Evolutionary conservation across 2,329 filamentous ascomycete species (phyloP).

Genomic region (Alternaria brassicicola): DNA sequence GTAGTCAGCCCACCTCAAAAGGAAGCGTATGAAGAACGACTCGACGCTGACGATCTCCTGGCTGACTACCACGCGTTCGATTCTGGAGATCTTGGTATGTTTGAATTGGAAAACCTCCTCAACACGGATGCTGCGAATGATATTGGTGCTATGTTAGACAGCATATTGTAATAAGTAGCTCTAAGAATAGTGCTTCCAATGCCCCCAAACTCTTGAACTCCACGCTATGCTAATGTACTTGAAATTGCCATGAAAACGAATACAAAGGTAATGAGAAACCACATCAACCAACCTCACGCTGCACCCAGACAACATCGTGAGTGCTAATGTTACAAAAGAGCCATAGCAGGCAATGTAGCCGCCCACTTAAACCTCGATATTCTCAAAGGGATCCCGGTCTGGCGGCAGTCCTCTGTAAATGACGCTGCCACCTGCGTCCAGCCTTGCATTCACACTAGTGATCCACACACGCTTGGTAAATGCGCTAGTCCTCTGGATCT

Average conservation of each 20-base stretch:
- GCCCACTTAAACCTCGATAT: slow-evolving; percentile 43
- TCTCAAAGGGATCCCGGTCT: slow-evolving; percentile 63
- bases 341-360: neutral
- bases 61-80: neutral
- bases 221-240: slow-evolving; percentile 1
- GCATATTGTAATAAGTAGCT: neutral
- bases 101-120: neutral
- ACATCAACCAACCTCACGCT: neutral
- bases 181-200: neutral
- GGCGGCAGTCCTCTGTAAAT: slow-evolving; percentile 85
- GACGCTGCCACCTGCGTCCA: slow-evolving; percentile 82
- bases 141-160: neutral
- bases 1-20: neutral
- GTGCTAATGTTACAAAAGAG: neutral
- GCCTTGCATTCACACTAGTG: slow-evolving; percentile 86
- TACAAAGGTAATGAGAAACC: neutral
- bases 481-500: slow-evolving; percentile 76
- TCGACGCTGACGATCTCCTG: neutral
- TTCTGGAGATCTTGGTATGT: neutral
- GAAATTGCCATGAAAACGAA: neutral
- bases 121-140: neutral
- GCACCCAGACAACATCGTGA: neutral
- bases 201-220: neutral
- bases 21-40: neutral
- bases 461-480: slow-evolving; percentile 85